Percentiles rank a stretch among this genome's conserved stretches.
Evolutionary conservation across 441 rosid species (phyloP).

Genomic region (Arabidopsis hybrid): DNA sequence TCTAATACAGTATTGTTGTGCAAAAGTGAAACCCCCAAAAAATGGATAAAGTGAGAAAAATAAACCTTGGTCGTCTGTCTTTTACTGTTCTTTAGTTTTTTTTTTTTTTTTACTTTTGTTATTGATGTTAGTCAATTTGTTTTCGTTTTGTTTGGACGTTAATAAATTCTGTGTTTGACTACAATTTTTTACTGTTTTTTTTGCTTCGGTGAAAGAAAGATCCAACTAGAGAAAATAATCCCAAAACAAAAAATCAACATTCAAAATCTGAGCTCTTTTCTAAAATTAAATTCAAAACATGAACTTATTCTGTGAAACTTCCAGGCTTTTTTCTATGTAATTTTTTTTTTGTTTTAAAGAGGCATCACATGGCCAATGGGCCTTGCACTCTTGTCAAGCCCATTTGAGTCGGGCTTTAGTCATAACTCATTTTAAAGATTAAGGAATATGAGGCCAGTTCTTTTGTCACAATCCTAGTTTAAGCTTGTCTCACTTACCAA

Average conservation of each 20-base stretch:
- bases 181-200: not conserved
- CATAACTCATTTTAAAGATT: too few species aligned
- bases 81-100: slow-evolving; percentile 15
- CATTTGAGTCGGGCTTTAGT: too few species aligned
- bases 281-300: too few species aligned
- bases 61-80: slow-evolving; percentile 34
- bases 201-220: not conserved
- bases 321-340: too few species aligned
- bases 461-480: not conserved
- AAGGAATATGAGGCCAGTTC: too few species aligned
- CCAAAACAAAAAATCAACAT: not conserved
- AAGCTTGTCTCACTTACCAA: not conserved
- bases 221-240: not conserved
- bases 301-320: too few species aligned
- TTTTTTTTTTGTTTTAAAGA: too few species aligned
- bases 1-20: not conserved
- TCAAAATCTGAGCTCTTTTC: not conserved
- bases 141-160: not conserved
- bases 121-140: not conserved
- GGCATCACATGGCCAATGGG: too few species aligned
- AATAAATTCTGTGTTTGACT: not conserved
- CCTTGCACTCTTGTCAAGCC: too few species aligned
- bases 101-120: not conserved
- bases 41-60: slow-evolving; percentile 7
- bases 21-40: not conserved